A percentile compares a stretch with the other conserved stretches of the same genome.
Evolutionary conservation across 306 rosid genomes (phyloP).

Genomic region (Trifolium fragiferum): DNA sequence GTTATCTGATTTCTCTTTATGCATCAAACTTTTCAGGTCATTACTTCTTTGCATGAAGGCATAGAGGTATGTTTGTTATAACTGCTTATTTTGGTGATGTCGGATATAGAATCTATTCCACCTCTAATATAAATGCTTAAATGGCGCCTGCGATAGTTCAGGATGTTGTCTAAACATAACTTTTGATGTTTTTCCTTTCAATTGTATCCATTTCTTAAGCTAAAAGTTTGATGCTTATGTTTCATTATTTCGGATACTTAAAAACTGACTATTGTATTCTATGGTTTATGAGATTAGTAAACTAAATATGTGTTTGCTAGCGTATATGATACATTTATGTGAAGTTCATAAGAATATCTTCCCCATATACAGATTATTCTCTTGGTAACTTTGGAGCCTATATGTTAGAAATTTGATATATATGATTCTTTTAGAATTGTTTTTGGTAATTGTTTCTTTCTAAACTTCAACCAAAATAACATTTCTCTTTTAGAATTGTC

Average conservation of each 20-base stretch:
- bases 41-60: conserved; percentile 73
- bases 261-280: conserved; percentile 12
- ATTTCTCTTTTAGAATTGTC: not conserved
- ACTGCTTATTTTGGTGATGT: conserved; percentile 9
- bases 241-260: conserved; percentile 27
- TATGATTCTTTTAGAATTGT: not conserved
- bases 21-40: conserved; percentile 64
- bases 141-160: conserved; percentile 2
- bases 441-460: conserved; percentile 18
- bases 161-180: conserved; percentile 11
- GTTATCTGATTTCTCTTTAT: conserved; percentile 25
- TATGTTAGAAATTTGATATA: conserved; percentile 16
- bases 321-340: not conserved
- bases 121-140: conserved; percentile 2
- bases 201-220: conserved; percentile 16
- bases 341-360: conserved; percentile 19
- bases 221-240: conserved; percentile 17
- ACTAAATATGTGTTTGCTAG: conserved; percentile 30
- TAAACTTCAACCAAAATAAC: conserved; percentile 27
- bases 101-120: conserved; percentile 21
- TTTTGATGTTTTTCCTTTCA: conserved; percentile 21
- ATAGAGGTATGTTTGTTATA: conserved; percentile 62
- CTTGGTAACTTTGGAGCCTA: conserved; percentile 5
- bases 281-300: conserved; percentile 30
- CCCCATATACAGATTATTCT: conserved; percentile 2